Percentiles rank a stretch among this genome's conserved stretches.
These are phyloP conservation scores for Fusarium coffeatum DNA, from an alignment of 2,329 filamentous ascomycete species.

Conservation along the genomic window DNA sequence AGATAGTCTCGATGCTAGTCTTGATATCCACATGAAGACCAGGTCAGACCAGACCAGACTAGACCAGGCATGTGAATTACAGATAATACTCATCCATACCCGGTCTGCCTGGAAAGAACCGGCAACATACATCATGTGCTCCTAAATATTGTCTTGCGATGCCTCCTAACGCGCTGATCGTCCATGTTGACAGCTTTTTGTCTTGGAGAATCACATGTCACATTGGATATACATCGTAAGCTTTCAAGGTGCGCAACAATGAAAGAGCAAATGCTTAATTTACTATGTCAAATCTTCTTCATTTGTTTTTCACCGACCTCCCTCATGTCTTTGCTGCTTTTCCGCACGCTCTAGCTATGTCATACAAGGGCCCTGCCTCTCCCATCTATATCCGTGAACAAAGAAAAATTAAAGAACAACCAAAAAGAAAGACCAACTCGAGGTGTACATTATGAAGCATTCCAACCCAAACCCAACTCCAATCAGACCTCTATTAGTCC, in stretches of 20 bases:
- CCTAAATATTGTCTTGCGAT: too few relatives aligned
- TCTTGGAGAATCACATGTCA: background rate
- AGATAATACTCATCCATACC: background rate
- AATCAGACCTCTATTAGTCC: constrained; percentile 48
- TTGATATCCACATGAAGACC: constrained; percentile 22
- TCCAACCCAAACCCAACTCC: constrained; percentile 44
- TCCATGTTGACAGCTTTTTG: background rate
- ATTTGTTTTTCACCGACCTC: constrained; percentile 13
- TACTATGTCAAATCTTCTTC: constrained; percentile 18
- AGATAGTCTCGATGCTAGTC: constrained; percentile 12
- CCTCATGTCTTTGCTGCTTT: constrained; percentile 29
- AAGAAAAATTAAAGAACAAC: constrained; percentile 39
- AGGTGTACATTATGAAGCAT: constrained; percentile 41
- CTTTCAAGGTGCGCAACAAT: background rate
- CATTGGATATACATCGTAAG: background rate
- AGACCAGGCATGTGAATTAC: background rate
- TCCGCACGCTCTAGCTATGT: constrained; percentile 40
- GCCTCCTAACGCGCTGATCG: background rate
- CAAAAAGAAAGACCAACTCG: constrained; percentile 35
- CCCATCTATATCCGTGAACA: constrained; percentile 41
- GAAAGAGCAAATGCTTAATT: constrained; percentile 14
- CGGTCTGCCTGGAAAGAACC: background rate
- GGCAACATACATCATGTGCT: background rate
- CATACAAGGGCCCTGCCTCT: constrained; percentile 41
- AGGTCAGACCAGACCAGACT: background rate